Evolutionary conservation across 768 basidiomycete genomes (phyloP).

Genomic region (Leucocoprinus sp.): DNA sequence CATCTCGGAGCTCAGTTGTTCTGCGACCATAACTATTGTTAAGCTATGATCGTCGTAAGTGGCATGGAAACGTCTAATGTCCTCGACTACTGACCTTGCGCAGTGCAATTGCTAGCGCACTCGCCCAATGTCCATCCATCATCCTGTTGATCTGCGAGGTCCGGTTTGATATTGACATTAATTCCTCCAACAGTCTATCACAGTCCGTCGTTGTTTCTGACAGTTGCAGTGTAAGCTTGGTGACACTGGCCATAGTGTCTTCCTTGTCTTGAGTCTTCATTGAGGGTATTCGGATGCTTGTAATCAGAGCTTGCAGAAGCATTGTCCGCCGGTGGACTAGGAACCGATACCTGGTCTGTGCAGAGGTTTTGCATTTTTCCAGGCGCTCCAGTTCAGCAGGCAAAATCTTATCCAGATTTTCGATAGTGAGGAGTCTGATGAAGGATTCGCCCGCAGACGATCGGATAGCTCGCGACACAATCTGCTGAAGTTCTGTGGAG

Average conservation of each 20-base stretch:
- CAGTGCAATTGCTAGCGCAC: conserved; percentile 70
- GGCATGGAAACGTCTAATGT: background rate
- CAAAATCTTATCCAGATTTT: conserved; percentile 51
- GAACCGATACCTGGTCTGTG: conserved; percentile 63
- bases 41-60: conserved; percentile 27
- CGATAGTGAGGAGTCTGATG: conserved; percentile 58
- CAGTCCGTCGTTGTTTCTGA: conserved; percentile 49
- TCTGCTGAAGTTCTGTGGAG: conserved; percentile 52
- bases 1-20: conserved; percentile 44
- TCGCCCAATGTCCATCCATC: conserved; percentile 61
- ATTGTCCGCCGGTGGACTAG: conserved; percentile 59
- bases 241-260: conserved; percentile 28
- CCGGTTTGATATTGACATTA: conserved; percentile 55
- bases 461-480: conserved; percentile 67
- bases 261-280: conserved; percentile 28
- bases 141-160: conserved; percentile 52
- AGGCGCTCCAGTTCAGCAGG: conserved; percentile 54
- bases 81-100: conserved; percentile 42
- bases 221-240: conserved; percentile 46
- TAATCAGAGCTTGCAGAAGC: conserved; percentile 62
- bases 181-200: conserved; percentile 48
- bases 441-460: conserved; percentile 61
- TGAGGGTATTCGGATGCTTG: conserved; percentile 25
- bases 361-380: conserved; percentile 37
- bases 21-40: conserved; percentile 68